Conservation (phyloP, 2,329 filamentous ascomycete species). For the Corinectria fuckeliana region DNA sequence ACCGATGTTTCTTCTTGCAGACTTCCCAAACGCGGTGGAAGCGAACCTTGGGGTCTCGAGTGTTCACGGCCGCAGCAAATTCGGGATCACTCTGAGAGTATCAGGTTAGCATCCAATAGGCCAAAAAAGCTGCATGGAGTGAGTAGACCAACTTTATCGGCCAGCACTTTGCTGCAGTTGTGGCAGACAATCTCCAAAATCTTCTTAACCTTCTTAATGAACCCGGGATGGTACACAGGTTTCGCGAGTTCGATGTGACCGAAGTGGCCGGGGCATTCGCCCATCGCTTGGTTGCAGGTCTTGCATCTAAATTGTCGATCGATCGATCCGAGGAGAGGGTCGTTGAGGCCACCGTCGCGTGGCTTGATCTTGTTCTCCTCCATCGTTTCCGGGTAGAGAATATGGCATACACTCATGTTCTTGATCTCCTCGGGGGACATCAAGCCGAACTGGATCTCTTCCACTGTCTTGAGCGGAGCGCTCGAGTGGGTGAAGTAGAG, state of each 20-base stretch:
- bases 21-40: conserved; percentile 93
- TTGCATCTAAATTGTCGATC: conserved; percentile 95
- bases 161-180: conserved; percentile 97
- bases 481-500: conserved; percentile 89
- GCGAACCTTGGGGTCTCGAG: conserved; percentile 90
- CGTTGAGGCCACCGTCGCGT: conserved; percentile 90
- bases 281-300: conserved; percentile 94
- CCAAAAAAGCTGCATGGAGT: conserved; percentile 60
- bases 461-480: conserved; percentile 94
- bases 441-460: conserved; percentile 99
- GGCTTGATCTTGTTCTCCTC: conserved; percentile 93
- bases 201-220: conserved; percentile 99
- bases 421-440: conserved; percentile 99
- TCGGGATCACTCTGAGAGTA: conserved; percentile 77
- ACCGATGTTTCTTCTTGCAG: conserved; percentile 87
- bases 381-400: conserved; percentile 99
- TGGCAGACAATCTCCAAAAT: conserved; percentile 98
- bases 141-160: conserved; percentile 90
- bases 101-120: conserved; percentile 67
- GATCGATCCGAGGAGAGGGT: conserved; percentile 94
- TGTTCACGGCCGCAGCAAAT: conserved; percentile 80
- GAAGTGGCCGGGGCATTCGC: conserved; percentile 96
- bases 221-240: conserved; percentile 93
- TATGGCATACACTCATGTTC: conserved; percentile 95
- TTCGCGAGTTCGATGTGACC: conserved; percentile 97